Conservation (phyloP, 768 basidiomycete genomes). For the Sutorius australiensis region DNA sequence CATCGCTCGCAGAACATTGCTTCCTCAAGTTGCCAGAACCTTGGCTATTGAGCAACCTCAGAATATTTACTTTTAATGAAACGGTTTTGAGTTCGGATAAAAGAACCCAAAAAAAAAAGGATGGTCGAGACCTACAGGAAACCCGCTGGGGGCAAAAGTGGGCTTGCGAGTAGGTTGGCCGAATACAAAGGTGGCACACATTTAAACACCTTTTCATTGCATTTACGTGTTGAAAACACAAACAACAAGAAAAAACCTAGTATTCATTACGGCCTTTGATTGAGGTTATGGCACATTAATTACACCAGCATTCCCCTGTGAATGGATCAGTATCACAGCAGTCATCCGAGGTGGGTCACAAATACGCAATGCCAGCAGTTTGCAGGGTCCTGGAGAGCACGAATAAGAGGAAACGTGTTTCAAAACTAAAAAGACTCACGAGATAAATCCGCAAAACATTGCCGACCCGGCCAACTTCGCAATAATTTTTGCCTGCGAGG, state of each 20-base stretch:
- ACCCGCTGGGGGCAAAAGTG: not conserved
- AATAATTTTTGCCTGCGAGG: constrained; percentile 66
- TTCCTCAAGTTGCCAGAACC: not conserved
- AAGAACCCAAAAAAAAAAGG: not conserved
- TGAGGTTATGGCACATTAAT: constrained; percentile 27
- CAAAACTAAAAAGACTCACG: constrained; percentile 24
- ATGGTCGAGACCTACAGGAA: not conserved
- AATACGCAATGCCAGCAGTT: constrained; percentile 56
- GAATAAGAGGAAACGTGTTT: not conserved
- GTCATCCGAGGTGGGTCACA: constrained; percentile 11
- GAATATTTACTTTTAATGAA: not conserved
- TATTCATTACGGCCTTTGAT: not conserved
- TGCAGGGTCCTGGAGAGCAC: constrained; percentile 41
- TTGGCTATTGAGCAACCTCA: not conserved
- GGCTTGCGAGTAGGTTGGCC: not conserved
- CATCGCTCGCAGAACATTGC: not conserved
- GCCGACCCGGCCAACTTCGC: constrained; percentile 65
- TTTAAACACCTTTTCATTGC: not conserved
- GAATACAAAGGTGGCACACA: not conserved
- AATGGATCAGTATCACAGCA: constrained; percentile 10
- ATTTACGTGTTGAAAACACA: not conserved
- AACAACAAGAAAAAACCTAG: not conserved
- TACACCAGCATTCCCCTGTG: constrained; percentile 47
- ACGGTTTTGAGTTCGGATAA: not conserved
- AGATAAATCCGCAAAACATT: constrained; percentile 68